Conservation (phyloP, 345 rosid genomes). For the Moricandia arvensis region DNA sequence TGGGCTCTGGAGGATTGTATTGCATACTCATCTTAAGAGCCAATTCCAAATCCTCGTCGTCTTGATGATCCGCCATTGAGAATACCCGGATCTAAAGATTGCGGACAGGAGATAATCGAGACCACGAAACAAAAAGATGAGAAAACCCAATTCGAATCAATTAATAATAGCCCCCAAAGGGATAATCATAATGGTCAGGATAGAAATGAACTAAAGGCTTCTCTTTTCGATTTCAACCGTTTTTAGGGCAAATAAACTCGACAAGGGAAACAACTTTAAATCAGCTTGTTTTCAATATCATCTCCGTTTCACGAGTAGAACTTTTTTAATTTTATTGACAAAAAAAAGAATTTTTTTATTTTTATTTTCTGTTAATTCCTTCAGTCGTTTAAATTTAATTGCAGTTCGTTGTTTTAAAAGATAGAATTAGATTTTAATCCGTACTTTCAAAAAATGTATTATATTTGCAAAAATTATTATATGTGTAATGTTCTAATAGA, state of each 20-base stretch:
- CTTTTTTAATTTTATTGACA: too few relatives aligned
- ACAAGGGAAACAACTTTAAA: not conserved
- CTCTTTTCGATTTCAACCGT: constrained; percentile 5
- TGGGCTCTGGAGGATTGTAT: constrained; percentile 81
- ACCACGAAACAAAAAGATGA: constrained; percentile 15
- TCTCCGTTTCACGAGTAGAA: not conserved
- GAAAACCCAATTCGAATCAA: constrained; percentile 21
- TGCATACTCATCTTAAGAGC: constrained; percentile 96
- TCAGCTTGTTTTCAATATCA: not conserved
- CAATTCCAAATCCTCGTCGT: constrained; percentile 80
- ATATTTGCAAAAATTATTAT: too few relatives aligned
- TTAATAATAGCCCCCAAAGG: not conserved
- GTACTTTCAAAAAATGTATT: too few relatives aligned
- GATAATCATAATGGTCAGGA: not conserved
- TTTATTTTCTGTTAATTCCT: too few relatives aligned
- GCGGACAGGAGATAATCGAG: not conserved
- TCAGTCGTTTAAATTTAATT: too few relatives aligned
- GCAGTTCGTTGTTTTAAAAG: too few relatives aligned
- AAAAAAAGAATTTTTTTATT: too few relatives aligned
- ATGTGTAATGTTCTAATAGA: too few relatives aligned
- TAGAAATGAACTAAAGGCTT: not conserved
- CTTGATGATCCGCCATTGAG: constrained; percentile 89
- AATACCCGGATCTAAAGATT: constrained; percentile 7
- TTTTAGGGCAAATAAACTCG: constrained; percentile 14
- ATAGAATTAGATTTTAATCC: too few relatives aligned